phyloP scores from a whole-genome alignment of 2,329 filamentous ascomycete species.

The Leptographium galeiforme region DNA sequence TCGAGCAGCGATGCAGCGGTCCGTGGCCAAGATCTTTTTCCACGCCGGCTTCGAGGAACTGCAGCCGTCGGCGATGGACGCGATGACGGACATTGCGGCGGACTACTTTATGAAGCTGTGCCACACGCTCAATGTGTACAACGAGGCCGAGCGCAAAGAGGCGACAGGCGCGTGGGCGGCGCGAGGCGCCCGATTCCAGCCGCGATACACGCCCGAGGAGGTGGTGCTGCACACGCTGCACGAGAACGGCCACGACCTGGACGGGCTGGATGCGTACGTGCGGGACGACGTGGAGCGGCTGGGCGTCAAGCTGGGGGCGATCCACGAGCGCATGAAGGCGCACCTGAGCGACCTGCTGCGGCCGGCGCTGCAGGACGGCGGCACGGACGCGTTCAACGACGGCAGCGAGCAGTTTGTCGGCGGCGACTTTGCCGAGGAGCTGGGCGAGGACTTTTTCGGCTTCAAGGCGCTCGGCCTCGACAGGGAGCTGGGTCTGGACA shows the following conservation, averaged over 20 bases:
- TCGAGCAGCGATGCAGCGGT: slow-evolving; percentile 73
- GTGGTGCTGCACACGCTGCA: slow-evolving; percentile 74
- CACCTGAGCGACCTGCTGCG: slow-evolving; percentile 89
- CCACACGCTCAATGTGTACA: slow-evolving; percentile 67
- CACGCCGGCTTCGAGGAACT: slow-evolving; percentile 95
- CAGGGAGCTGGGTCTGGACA: slow-evolving; percentile 76
- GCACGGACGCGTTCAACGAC: slow-evolving; percentile 84
- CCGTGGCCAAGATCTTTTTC: slow-evolving; percentile 89
- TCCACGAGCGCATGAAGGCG: slow-evolving; percentile 89
- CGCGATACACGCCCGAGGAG: slow-evolving; percentile 71
- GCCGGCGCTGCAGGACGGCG: slow-evolving; percentile 69
- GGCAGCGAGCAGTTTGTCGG: slow-evolving; percentile 94
- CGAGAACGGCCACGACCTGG: slow-evolving; percentile 72
- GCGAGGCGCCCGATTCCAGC: slow-evolving; percentile 35
- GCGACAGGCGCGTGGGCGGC: slow-evolving; percentile 26
- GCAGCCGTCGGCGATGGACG: slow-evolving; percentile 84
- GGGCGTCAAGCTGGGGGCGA: slow-evolving; percentile 60
- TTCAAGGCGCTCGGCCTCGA: slow-evolving; percentile 92
- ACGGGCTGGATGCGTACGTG: slow-evolving; percentile 70
- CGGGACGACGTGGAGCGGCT: slow-evolving; percentile 89
- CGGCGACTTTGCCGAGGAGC: slow-evolving; percentile 93
- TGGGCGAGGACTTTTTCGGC: slow-evolving; percentile 97
- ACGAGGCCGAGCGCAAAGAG: slow-evolving; percentile 66
- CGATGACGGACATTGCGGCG: slow-evolving; percentile 75
- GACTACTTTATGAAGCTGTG: slow-evolving; percentile 83